Conservation (phyloP, 495 filamentous ascomycete species). For the Penicillium paxilli region DNA sequence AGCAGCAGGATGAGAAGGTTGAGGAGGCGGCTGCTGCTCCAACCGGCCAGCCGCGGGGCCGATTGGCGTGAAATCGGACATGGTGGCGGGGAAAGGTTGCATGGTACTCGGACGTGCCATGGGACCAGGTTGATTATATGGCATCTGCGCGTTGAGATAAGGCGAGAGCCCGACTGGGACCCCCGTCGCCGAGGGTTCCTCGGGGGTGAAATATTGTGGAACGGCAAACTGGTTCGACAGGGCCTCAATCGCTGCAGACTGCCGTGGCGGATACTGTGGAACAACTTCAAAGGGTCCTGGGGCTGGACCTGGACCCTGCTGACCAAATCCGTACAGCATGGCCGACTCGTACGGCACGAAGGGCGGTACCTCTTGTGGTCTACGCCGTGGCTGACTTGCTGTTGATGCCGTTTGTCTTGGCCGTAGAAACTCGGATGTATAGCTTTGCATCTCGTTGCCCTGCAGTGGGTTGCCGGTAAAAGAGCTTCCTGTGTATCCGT, state of each 20-base stretch:
- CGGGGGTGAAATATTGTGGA: conserved; percentile 74
- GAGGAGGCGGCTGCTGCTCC: conserved; percentile 24
- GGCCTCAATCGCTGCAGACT: conserved; percentile 78
- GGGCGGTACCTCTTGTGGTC: conserved; percentile 4
- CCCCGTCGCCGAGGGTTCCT: conserved; percentile 65
- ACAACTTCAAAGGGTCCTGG: conserved; percentile 73
- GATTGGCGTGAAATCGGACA: conserved; percentile 53
- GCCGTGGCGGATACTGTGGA: conserved; percentile 76
- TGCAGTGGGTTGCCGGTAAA: conserved; percentile 44
- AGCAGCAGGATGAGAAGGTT: conserved; percentile 9
- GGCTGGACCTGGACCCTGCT: conserved; percentile 62
- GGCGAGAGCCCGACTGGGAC: conserved; percentile 49
- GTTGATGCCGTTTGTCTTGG: conserved; percentile 18
- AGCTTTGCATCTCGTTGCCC: conserved; percentile 40
- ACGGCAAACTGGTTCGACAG: conserved; percentile 68
- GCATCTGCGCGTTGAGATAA: conserved; percentile 52
- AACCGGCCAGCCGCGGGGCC: conserved; percentile 30
- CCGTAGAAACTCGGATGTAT: conserved; percentile 43
- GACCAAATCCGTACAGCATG: conserved; percentile 79
- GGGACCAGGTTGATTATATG: conserved; percentile 57
- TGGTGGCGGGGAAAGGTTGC: conserved; percentile 53
- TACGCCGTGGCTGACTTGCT: conserved; percentile 7
- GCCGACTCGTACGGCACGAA: conserved; percentile 60
- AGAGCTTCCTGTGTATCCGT: conserved; percentile 45
- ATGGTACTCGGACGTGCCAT: conserved; percentile 49